Conservation (phyloP, 2,329 filamentous ascomycete species). For the Alternaria rosae region DNA sequence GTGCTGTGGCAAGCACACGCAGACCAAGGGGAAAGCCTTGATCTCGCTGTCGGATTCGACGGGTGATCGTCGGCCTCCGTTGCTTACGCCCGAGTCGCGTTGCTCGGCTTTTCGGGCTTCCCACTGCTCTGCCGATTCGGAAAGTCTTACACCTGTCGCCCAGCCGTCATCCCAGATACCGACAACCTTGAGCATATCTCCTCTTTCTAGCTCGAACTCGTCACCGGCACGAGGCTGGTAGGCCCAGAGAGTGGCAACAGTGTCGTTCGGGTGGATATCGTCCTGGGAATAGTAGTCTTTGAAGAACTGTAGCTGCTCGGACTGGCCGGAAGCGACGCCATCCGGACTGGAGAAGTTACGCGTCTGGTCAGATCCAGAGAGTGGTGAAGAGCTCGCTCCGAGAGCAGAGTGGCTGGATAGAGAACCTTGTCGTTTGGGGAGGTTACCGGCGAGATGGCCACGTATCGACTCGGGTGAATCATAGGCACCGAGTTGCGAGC, state of each 20-base stretch:
- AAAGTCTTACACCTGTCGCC: constrained; percentile 88
- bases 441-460: constrained; percentile 49
- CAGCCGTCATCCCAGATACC: constrained; percentile 99
- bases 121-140: constrained; percentile 88
- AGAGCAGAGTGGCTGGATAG: constrained; percentile 84
- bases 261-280: constrained; percentile 90
- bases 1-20: constrained; percentile 92
- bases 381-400: constrained; percentile 73
- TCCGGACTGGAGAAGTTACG: constrained; percentile 84
- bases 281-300: constrained; percentile 99
- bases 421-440: constrained; percentile 79
- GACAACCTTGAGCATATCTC: constrained; percentile 97
- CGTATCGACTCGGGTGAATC: constrained; percentile 74
- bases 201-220: constrained; percentile 90
- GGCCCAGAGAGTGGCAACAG: constrained; percentile 91
- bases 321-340: constrained; percentile 85
- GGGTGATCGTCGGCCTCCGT: constrained; percentile 64
- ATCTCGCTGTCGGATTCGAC: constrained; percentile 72
- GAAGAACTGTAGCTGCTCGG: constrained; percentile 94
- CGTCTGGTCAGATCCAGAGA: constrained; percentile 54
- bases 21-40: constrained; percentile 97
- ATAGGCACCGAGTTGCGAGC: constrained; percentile 40
- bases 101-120: constrained; percentile 77
- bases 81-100: constrained; percentile 91
- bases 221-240: constrained; percentile 94